phyloP scores from a whole-genome alignment of 2,329 filamentous ascomycete genomes.

The Nemania serpens region DNA sequence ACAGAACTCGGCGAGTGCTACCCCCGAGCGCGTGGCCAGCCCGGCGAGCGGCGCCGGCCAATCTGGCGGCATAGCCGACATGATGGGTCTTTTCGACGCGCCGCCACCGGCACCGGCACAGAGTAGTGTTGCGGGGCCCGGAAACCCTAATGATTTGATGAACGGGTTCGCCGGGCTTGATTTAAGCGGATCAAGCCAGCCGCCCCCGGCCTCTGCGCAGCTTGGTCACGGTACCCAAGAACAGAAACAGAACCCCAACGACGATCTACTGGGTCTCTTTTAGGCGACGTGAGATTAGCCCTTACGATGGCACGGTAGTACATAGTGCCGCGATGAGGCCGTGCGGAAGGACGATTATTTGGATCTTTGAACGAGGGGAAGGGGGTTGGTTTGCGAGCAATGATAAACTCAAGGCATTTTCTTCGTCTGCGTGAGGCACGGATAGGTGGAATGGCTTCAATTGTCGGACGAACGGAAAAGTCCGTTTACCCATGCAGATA shows the following conservation, averaged over 20 bases:
- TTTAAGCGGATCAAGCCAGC: constrained; percentile 67
- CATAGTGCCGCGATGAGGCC: not conserved
- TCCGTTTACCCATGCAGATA: constrained; percentile 1
- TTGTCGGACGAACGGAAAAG: not conserved
- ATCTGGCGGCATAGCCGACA: constrained; percentile 62
- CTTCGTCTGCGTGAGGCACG: constrained; percentile 9
- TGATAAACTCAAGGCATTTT: constrained; percentile 5
- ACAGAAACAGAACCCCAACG: constrained; percentile 52
- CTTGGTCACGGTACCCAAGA: constrained; percentile 47
- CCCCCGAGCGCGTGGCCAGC: constrained; percentile 70
- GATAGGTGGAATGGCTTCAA: constrained; percentile 10
- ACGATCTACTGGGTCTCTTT: constrained; percentile 66
- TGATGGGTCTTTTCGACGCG: constrained; percentile 73
- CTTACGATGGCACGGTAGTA: not conserved
- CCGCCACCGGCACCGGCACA: constrained; percentile 62
- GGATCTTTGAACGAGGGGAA: constrained; percentile 14
- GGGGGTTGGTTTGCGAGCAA: not conserved
- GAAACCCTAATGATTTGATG: constrained; percentile 73
- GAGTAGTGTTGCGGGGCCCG: constrained; percentile 47
- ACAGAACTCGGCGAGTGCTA: constrained; percentile 56
- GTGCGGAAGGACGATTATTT: constrained; percentile 9
- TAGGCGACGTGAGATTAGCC: constrained; percentile 37
- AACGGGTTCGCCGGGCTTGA: constrained; percentile 85
- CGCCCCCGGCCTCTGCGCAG: constrained; percentile 67
- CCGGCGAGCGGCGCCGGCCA: constrained; percentile 52